Evolutionary conservation across 176 grass and related monocot genomes (phyloP).

Genomic region (Hordeum marinum): DNA sequence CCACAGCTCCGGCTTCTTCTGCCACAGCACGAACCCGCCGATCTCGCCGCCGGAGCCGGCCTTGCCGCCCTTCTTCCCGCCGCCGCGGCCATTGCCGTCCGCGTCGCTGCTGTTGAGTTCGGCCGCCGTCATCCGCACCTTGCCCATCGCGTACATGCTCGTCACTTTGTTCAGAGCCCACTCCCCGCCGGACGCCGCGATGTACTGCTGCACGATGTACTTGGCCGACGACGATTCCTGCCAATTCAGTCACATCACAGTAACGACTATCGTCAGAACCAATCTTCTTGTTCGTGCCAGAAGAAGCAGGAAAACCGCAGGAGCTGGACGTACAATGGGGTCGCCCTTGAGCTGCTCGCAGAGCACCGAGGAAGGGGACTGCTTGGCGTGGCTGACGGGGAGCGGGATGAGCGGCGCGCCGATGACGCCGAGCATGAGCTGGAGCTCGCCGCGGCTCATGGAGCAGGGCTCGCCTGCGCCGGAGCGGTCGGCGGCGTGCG

Average conservation of each 20-base stretch:
- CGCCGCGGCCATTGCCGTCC: neutral
- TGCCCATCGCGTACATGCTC: conserved; percentile 97
- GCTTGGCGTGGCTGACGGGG: conserved; percentile 60
- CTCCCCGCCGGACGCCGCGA: conserved; percentile 91
- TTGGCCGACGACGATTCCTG: conserved; percentile 92
- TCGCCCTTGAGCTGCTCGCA: conserved; percentile 70
- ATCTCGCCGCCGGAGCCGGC: conserved; percentile 49
- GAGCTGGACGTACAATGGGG: conserved; percentile 47
- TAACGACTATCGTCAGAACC: neutral
- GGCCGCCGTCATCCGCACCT: conserved; percentile 77
- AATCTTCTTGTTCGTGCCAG: neutral
- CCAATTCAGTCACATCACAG: neutral
- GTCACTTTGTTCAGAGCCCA: conserved; percentile 70
- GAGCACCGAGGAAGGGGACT: conserved; percentile 58
- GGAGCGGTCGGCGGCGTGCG: conserved; percentile 46
- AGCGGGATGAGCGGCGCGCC: conserved; percentile 94
- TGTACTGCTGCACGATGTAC: conserved; percentile 98
- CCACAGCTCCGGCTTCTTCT: conserved; percentile 97
- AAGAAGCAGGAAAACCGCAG: neutral
- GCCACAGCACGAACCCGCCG: conserved; percentile 98
- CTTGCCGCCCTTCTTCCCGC: conserved; percentile 42
- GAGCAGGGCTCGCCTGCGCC: conserved; percentile 46
- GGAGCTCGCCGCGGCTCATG: conserved; percentile 76
- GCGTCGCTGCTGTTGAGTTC: conserved; percentile 70
- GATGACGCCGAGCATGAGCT: conserved; percentile 98